These are phyloP conservation scores for Zygotorulaspora sp. DNA, from an alignment of 805 yeast genomes.

Conservation along the genomic window DNA sequence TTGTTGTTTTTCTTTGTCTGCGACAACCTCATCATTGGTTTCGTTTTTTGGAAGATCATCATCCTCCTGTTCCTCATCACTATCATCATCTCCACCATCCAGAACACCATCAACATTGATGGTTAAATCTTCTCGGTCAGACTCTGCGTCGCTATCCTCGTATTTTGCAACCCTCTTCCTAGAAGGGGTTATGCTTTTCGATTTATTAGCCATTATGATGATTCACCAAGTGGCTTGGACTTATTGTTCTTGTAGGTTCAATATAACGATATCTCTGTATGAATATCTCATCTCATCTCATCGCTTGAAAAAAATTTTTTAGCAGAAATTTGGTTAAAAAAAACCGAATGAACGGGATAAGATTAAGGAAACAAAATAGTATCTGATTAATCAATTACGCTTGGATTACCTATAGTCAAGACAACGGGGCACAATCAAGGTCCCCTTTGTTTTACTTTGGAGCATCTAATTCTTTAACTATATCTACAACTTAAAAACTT, in stretches of 20 bases:
- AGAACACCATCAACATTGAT: conserved; percentile 23
- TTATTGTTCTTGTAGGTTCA: no score
- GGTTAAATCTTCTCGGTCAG: conserved; percentile 18
- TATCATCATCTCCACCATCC: conserved; percentile 24
- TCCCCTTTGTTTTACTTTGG: no score
- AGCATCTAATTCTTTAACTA: no score
- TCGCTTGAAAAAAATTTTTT: conserved; percentile 15
- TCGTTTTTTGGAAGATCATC: conserved; percentile 21
- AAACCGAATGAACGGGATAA: not conserved
- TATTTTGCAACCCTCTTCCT: conserved; percentile 25
- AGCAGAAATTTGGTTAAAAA: not conserved
- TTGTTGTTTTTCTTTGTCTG: conserved; percentile 18
- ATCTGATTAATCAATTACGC: no score
- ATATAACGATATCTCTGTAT: no score
- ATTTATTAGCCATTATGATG: conserved; percentile 8
- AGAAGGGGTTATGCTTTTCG: conserved; percentile 8
- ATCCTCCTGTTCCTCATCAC: conserved; percentile 16
- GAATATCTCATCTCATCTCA: conserved; percentile 21
- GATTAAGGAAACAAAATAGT: no score
- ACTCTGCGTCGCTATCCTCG: conserved; percentile 36
- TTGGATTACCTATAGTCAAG: no score
- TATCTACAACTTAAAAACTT: no score
- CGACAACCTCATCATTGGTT: conserved; percentile 16
- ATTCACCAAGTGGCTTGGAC: not conserved
- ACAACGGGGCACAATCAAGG: no score